Evolutionary conservation across 2,329 filamentous ascomycete species (phyloP), one percentile per base, ranked within the genome.

Genomic region (Sclerotinia glacialis): DNA sequence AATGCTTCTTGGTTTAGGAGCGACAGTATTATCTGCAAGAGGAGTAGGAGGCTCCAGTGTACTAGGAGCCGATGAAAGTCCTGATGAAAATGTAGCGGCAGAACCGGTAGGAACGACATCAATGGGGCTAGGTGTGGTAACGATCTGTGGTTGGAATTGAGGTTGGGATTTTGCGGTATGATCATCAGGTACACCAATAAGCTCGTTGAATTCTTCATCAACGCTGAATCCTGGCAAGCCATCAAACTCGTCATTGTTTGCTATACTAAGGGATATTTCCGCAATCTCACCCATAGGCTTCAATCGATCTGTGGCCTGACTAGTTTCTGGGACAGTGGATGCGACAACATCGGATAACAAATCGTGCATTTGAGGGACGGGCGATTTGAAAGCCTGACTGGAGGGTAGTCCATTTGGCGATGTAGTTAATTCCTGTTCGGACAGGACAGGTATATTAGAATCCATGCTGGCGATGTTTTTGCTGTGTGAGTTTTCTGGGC

Each of bases 321-420:
- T 76, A 5, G 75, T 76, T 58, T 76, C 75, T n/a, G 72, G 75
- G 14, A 77, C 63, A 9, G 68, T 72, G 11, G 47, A 64, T 37
- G 71, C 69, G 23, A 56, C 34, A 7, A 49, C 54, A 50, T 72
- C 67, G 1, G 67, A 68, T 16, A 66, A 21, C 8, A 28, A 9
- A 21, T 62, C 23, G 6, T 28, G 23, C 56, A 71, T 71, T 26
- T 26, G 55, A 16, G 55, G 37, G 12, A 54, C 46, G 2, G 67
- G 69, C 5, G 66, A 69, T n/a, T 44, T 64, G 9, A 59, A 6
- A 42, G 60, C 31, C 1, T 54, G 61, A 26, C 67, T 63, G 63
- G 50, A 9, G 11, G 66, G 67, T 23, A 68, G 12, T 56, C 72
- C 69, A 52, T 74, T 62, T 3, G 73, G 44, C 14, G 69, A 71